Percentiles rank a stretch among this genome's conserved stretches.
These are phyloP conservation scores for Penicillium canescens DNA, from an alignment of 495 filamentous ascomycete genomes.

Conservation along the genomic window DNA sequence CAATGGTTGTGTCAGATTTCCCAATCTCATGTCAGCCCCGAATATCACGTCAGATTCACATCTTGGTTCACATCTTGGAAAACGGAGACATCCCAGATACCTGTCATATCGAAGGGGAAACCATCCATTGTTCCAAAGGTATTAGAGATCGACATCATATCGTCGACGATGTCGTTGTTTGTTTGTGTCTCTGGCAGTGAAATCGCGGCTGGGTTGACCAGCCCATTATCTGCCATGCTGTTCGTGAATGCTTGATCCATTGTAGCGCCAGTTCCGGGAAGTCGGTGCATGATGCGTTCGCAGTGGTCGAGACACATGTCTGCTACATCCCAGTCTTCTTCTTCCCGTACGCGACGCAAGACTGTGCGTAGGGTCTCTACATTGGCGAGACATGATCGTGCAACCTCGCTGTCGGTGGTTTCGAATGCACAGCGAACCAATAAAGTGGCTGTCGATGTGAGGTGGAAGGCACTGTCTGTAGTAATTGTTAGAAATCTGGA, in stretches of 20 bases:
- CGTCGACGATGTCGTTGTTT: constrained; percentile 52
- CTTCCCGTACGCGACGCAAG: constrained; percentile 50
- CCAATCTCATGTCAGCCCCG: no score
- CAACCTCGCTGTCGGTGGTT: constrained; percentile 40
- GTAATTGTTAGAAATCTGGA: constrained; percentile 16
- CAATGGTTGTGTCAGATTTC: neutral
- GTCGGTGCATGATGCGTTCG: constrained; percentile 45
- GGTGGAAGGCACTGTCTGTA: constrained; percentile 49
- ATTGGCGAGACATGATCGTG: constrained; percentile 43
- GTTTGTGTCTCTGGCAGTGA: constrained; percentile 49
- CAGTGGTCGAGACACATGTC: constrained; percentile 56
- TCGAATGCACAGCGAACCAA: constrained; percentile 50
- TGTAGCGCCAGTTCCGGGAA: constrained; percentile 29
- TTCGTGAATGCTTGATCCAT: constrained; percentile 20
- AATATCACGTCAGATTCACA: constrained; percentile 38
- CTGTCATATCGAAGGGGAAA: constrained; percentile 53
- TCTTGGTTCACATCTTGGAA: constrained; percentile 52
- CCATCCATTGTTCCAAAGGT: constrained; percentile 53
- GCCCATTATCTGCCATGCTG: constrained; percentile 26
- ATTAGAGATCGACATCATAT: constrained; percentile 53
- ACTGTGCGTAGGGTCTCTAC: constrained; percentile 44
- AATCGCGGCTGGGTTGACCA: constrained; percentile 47
- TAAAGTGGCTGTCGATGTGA: constrained; percentile 49
- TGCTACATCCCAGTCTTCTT: constrained; percentile 56
- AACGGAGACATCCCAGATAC: constrained; percentile 51